Conservation (phyloP, 2,329 filamentous ascomycete genomes). For the Aspergillus sergii region DNA sequence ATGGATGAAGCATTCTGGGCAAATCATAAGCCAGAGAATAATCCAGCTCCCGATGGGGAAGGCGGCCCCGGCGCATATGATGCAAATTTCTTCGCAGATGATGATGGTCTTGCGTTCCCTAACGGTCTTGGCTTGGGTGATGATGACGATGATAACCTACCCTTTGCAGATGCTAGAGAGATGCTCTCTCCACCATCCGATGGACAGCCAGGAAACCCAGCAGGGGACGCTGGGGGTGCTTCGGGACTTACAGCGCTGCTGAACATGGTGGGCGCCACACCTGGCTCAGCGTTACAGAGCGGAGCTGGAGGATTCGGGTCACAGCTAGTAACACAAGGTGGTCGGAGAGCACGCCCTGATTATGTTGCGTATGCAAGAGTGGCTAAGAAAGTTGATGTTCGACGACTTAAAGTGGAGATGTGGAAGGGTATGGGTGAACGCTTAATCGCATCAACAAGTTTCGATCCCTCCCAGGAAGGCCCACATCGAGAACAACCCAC, state of each 20-base stretch:
- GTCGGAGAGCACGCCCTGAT: conserved; percentile 60
- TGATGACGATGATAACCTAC: conserved; percentile 51
- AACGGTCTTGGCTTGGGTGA: conserved; percentile 49
- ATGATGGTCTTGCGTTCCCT: conserved; percentile 56
- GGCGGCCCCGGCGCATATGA: conserved; percentile 79
- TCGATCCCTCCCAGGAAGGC: conserved; percentile 30
- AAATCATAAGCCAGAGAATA: conserved; percentile 60
- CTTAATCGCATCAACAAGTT: conserved; percentile 40
- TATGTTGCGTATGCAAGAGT: conserved; percentile 68
- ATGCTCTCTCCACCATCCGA: conserved; percentile 48
- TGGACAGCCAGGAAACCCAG: conserved; percentile 33
- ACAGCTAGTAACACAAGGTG: conserved; percentile 64
- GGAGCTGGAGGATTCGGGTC: conserved; percentile 60
- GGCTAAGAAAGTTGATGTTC: conserved; percentile 68
- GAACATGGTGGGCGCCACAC: conserved; percentile 43
- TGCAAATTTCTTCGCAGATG: conserved; percentile 90
- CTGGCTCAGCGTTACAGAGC: conserved; percentile 41
- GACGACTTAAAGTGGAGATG: conserved; percentile 66
- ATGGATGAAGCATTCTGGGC: conserved; percentile 98
- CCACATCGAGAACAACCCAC: conserved; percentile 15
- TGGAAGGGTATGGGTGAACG: conserved; percentile 63
- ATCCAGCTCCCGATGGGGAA: conserved; percentile 54
- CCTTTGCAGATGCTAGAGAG: conserved; percentile 53
- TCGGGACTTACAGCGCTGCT: conserved; percentile 43
- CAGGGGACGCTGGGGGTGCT: conserved; percentile 36